phyloP scores from a whole-genome alignment of 768 basidiomycete genomes.

The Terana coerulea region DNA sequence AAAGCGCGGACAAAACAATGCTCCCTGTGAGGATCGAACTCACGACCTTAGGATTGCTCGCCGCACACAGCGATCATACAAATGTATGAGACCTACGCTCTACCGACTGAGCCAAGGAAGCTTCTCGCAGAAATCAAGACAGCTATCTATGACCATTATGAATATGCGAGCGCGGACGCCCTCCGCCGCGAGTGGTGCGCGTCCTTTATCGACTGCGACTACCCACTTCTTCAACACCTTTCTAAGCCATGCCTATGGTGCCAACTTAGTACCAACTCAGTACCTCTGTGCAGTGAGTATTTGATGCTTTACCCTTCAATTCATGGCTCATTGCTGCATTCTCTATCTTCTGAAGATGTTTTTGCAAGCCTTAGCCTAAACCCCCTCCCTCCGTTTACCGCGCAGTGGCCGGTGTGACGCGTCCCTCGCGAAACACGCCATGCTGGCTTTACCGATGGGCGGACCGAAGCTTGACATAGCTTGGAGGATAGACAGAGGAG shows the following conservation, averaged over 20 bases:
- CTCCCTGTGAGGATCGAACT: conserved; percentile 5
- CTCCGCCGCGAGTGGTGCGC: not conserved
- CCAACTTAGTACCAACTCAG: not conserved
- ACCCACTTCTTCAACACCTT: not conserved
- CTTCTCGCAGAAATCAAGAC: not conserved
- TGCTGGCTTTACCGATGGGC: too few species aligned
- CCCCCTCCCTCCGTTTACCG: too few species aligned
- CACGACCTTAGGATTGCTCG: conserved; percentile 4
- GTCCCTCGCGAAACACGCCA: too few species aligned
- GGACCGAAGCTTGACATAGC: too few species aligned
- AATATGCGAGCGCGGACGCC: too few species aligned
- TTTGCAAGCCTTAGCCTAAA: too few species aligned
- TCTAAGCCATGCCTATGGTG: not conserved
- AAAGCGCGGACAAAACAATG: not conserved
- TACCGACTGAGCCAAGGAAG: conserved; percentile 6
- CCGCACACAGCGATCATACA: not conserved
- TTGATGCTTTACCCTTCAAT: too few species aligned
- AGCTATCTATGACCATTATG: too few species aligned
- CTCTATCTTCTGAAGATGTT: too few species aligned
- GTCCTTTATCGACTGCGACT: not conserved
- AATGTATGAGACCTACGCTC: conserved; percentile 2
- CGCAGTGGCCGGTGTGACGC: too few species aligned
- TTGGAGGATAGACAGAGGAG: too few species aligned
- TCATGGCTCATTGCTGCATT: too few species aligned
- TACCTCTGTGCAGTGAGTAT: not conserved